phyloP scores from a whole-genome alignment of 1,284 basidiomycete genomes.

The Apiotrichum veenhuisii region DNA sequence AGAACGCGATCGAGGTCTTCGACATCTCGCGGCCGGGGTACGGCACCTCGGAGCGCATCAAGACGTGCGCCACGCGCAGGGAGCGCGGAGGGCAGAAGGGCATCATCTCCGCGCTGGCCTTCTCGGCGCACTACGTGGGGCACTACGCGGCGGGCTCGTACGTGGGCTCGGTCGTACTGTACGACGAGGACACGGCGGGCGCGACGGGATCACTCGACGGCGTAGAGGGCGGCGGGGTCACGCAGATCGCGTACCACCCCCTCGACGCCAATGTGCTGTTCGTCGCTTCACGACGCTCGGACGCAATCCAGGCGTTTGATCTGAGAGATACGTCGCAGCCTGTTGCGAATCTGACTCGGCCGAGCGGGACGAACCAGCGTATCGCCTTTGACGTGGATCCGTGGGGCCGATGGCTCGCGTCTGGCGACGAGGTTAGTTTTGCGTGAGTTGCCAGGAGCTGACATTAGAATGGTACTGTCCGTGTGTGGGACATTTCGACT shows the following conservation, averaged over 20 bases:
- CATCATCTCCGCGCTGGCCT: slow-evolving; percentile 78
- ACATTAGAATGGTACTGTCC: slow-evolving; percentile 31
- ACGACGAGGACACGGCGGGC: slow-evolving; percentile 59
- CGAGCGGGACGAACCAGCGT: slow-evolving; percentile 67
- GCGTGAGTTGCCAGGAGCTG: neutral
- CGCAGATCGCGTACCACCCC: slow-evolving; percentile 80
- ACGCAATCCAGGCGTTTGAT: slow-evolving; percentile 70
- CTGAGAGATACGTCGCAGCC: slow-evolving; percentile 57
- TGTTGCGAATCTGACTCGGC: slow-evolving; percentile 23
- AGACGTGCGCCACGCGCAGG: slow-evolving; percentile 71
- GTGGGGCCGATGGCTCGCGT: slow-evolving; percentile 63
- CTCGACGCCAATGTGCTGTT: slow-evolving; percentile 67
- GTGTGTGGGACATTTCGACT: slow-evolving; percentile 38
- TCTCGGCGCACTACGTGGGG: slow-evolving; percentile 64
- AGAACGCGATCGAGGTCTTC: slow-evolving; percentile 84
- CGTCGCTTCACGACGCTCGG: slow-evolving; percentile 68
- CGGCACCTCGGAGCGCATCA: slow-evolving; percentile 58
- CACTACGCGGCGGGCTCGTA: slow-evolving; percentile 65
- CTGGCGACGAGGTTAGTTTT: slow-evolving; percentile 64
- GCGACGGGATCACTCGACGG: slow-evolving; percentile 64
- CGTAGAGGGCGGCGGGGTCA: slow-evolving; percentile 60
- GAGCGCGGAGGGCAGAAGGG: slow-evolving; percentile 74
- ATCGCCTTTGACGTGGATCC: slow-evolving; percentile 72
- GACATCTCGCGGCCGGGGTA: slow-evolving; percentile 56
- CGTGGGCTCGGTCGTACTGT: slow-evolving; percentile 66